Evolutionary conservation across 169 alveolate genomes (phyloP), one percentile per base, ranked within the genome.

Genomic region (Toxoplasma gondii): DNA sequence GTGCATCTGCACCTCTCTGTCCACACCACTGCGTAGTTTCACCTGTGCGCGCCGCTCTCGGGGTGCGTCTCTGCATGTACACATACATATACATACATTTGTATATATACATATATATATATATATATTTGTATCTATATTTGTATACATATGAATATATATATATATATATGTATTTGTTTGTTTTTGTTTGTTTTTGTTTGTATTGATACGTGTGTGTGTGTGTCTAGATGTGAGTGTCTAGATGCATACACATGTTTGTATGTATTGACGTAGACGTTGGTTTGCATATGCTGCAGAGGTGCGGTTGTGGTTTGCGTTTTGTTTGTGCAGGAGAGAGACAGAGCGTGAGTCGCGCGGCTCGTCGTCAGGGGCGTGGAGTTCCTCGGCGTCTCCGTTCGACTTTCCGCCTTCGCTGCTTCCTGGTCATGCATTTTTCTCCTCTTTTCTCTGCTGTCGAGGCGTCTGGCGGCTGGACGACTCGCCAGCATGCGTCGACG

Each of bases 351-450:
- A 12, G 31, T 2, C 31, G 7, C 74, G 74, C 1, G 29, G 74
- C 24, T 4, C 34, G 24, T 64, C n/a, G 9, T 64, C 74, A 1
- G 58, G 58, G 12, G 5, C n/a, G 7, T 64, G 74, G 74, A 31
- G 5, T 78, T 78, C 86, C 27, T 36, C 64, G n/a, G n/a, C 90
- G 34, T 82, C 90, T 9, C 90, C 90, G 41, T 82, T 44, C 39
- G 90, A 43, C 10, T 82, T 82, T 36, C 90, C 90, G 53, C 67
- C 41, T 9, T 29, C n/a, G 64, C 90, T 43, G 12, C 67, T 82
- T 29, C 38, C 41, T 12, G 90, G 90, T 9, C 64, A 43, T 49
- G 36, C 67, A 24, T 82, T 41, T 49, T 82, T 31, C 90, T 82
- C 90, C n/a, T 82, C 90, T 1, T 82, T 82, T 31, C 67, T 38